Evolutionary conservation across 768 basidiomycete genomes (phyloP).

Genomic region (Russula dissimulans): DNA sequence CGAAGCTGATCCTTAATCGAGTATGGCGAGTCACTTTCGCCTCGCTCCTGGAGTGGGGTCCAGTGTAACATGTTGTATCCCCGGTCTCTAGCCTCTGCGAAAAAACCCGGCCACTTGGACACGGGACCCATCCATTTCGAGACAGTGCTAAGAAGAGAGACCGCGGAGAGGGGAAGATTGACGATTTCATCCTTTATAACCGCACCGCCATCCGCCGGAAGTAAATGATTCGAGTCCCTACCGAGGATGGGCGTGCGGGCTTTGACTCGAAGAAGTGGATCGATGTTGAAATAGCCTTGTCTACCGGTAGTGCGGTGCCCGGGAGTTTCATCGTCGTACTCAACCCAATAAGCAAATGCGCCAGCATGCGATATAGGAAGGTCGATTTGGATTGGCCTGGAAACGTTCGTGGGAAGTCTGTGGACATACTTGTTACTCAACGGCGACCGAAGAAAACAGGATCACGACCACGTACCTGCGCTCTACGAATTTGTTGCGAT

Average conservation of each 20-base stretch:
- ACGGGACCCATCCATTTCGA: slow-evolving; percentile 98
- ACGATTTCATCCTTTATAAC: slow-evolving; percentile 42
- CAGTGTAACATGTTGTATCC: slow-evolving; percentile 99
- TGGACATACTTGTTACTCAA: background rate
- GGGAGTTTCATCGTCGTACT: slow-evolving; percentile 61
- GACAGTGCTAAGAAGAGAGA: slow-evolving; percentile 82
- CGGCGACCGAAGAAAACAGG: background rate
- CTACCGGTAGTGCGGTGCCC: slow-evolving; percentile 68
- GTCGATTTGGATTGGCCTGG: slow-evolving; percentile 88
- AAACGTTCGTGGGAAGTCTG: slow-evolving; percentile 80
- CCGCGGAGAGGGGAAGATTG: slow-evolving; percentile 76
- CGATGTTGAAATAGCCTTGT: slow-evolving; percentile 93
- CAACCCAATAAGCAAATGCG: slow-evolving; percentile 91
- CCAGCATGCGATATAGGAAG: slow-evolving; percentile 95
- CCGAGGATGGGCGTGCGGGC: slow-evolving; percentile 68
- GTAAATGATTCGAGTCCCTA: slow-evolving; percentile 40
- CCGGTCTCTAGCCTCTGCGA: slow-evolving; percentile 74
- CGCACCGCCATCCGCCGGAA: slow-evolving; percentile 44
- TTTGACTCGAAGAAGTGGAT: slow-evolving; percentile 75
- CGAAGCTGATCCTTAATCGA: slow-evolving; percentile 81
- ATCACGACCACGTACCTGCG: slow-evolving; percentile 49
- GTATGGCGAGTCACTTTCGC: slow-evolving; percentile 85
- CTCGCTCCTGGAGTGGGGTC: slow-evolving; percentile 89
- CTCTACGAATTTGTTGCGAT: slow-evolving; percentile 62
- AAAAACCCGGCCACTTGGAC: slow-evolving; percentile 65